Evolutionary conservation across 2,329 filamentous ascomycete genomes (phyloP), one percentile per base, ranked within the genome.

Genomic region (Alternaria postmessia): DNA sequence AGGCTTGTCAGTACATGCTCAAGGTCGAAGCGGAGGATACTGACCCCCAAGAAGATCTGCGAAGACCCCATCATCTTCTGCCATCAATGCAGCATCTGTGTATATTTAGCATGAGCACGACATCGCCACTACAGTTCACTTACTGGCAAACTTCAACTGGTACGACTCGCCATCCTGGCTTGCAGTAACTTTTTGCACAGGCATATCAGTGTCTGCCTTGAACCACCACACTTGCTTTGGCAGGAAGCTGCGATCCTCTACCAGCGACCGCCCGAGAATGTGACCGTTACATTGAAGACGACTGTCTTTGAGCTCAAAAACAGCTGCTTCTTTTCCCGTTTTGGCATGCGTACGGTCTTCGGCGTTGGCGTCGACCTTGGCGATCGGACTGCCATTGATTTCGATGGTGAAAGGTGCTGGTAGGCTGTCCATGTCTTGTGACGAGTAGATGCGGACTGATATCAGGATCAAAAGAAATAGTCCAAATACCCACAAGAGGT

Each of bases 221-320:
- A 65, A 71, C 69, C 69, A 71, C 18, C 38, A 64, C 18, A 71
- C 66, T 32, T 51, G 51, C 57, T 71, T 71, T n/a, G 69, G 69
- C 9, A 41, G 30, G 28, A 66, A 57, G 57, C 66, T 69, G 18
- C 69, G 64, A 43, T 71, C 54, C 44, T 71, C 69, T 36, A 43
- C 46, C 16, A 47, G 22, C 46, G 49, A 30, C 43, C 69, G 66
- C 41, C 57, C 67, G n/a, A 70, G 63, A 36, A 67, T 53, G 59
- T 62, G 67, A 20, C 65, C 63, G 24, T 65, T 63, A 48, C 39
- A 67, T 30, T 62, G 56, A 11, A 71, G 63, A 20, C 58, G 63
- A 42, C 62, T 59, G 34, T 66, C 43, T 36, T 67, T 63, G 48
- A 71, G 62, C 18, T 60, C 64, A 32, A 71, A 71, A 26, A 69